Evolutionary conservation across 2,329 filamentous ascomycete genomes (phyloP).

Genomic region (Paraconiothyrium sp.): DNA sequence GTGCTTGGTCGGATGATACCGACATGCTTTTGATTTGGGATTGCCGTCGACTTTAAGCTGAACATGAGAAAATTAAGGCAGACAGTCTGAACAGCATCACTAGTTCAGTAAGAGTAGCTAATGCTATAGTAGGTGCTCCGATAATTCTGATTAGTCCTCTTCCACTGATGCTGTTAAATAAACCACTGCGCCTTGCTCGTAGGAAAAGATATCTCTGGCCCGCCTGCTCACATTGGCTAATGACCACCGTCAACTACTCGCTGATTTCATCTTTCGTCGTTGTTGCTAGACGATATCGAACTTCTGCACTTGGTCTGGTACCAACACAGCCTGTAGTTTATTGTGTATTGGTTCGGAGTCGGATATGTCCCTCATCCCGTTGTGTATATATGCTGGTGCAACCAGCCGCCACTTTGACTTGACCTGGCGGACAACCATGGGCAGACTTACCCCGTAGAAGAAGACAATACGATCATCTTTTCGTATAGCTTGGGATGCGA

Average conservation of each 20-base stretch:
- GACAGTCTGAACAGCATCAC: not conserved
- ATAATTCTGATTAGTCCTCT: not conserved
- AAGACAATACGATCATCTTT: constrained; percentile 3
- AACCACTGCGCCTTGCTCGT: not conserved
- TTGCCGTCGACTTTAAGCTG: too few species aligned
- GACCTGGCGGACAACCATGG: constrained; percentile 6
- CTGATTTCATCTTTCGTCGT: not conserved
- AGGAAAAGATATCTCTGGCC: too few species aligned
- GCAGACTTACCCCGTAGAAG: constrained; percentile 5
- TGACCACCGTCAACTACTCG: not conserved
- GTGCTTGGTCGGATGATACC: not conserved
- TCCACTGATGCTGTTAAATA: not conserved
- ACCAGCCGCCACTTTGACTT: constrained; percentile 1
- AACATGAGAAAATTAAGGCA: too few species aligned
- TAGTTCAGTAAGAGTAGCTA: too few species aligned
- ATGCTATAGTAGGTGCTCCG: not conserved
- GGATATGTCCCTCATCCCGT: constrained; percentile 1
- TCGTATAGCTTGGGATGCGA: constrained; percentile 9
- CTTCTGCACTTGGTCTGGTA: not conserved
- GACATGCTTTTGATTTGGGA: not conserved
- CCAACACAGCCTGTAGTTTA: not conserved
- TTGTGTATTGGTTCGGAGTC: not conserved
- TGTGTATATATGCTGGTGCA: constrained; percentile 14
- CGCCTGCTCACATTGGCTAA: not conserved
- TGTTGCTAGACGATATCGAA: not conserved